A percentile compares a stretch with the other conserved stretches of the same genome.
Conservation (phyloP, 371 early-diverging fungal species). For the Circinella umbellata region DNA sequence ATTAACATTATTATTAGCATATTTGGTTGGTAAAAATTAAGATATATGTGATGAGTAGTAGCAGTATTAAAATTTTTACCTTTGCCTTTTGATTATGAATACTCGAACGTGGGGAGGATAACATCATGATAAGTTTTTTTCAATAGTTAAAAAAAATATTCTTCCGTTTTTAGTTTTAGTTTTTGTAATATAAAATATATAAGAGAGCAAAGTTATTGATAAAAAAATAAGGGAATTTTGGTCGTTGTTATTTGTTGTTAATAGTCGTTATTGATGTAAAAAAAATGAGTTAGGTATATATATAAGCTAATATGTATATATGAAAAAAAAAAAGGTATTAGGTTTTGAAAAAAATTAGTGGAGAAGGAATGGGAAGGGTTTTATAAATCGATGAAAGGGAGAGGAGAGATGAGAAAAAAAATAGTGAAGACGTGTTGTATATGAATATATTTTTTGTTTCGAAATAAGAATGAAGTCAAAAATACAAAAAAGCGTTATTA, state of each 20-base stretch:
- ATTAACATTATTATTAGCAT: not conserved
- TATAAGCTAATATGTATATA: not conserved
- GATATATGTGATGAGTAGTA: not conserved
- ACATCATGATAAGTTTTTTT: slow-evolving; percentile 18
- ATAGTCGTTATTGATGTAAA: not conserved
- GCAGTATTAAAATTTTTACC: slow-evolving; percentile 12
- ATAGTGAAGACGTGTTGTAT: not conserved
- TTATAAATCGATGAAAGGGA: not conserved
- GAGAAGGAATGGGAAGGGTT: slow-evolving; percentile 31
- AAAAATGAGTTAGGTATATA: slow-evolving; percentile 3
- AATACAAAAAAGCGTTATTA: too few relatives aligned
- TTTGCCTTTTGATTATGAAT: slow-evolving; percentile 35
- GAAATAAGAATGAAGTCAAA: not conserved
- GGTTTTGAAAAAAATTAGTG: not conserved
- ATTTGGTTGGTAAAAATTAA: not conserved
- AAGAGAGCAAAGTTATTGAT: too few relatives aligned
- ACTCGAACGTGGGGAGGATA: slow-evolving; percentile 24
- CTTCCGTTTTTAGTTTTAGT: slow-evolving; percentile 4
- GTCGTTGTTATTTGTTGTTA: too few relatives aligned
- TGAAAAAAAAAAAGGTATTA: slow-evolving; percentile 1
- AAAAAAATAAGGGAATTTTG: too few relatives aligned
- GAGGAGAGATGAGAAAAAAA: slow-evolving; percentile 6
- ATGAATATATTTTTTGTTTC: not conserved
- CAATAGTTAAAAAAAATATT: not conserved
- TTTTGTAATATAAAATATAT: too few relatives aligned